Base-by-base conservation (phyloP, 2,329 filamentous ascomycete species). In the Madurella fahalii region DNA sequence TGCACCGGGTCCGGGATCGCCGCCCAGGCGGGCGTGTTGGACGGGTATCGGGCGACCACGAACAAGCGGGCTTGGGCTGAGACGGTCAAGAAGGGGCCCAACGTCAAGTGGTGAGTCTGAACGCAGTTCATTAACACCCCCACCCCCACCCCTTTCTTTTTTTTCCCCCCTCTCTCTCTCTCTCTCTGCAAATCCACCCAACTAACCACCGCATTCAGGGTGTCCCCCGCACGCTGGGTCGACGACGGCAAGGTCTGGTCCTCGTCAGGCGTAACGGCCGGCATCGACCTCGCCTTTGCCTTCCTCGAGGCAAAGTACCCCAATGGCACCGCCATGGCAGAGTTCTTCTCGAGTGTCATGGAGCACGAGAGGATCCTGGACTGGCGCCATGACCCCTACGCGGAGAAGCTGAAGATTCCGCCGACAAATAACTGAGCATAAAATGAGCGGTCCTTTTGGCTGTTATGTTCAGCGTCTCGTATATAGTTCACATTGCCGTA, bases 181-280 rank as follows among this genome's bases (percentile, higher is more conserved):
- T n/a, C n/a, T n/a, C n/a, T 12, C 34, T 4, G 9, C 41, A 12
- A 45, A 16, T 34, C 7, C 31, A 34, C 40, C 31, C 31, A 20
- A 52, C 18, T 37, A 7, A 30, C 1, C n/a, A 18, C 7, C 9
- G n/a, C n/a, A 12, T 31, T 15, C 25, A 61, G 59, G 61, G 74
- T 84, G 25, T 69, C 74, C 0, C 74, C 76, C 30, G 85, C 85
- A 17, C 74, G 86, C 40, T 89, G 83, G 80, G 80, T 86, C 0
- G 71, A 75, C 0, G 84, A 88, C 67, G 84, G 81, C 4, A 84
- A 86, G 54, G 71, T 87, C 8, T 89, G 85, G 84, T 82, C 80
- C 3, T 81, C 80, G 2, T 84, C 82, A 0, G 85, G 86, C 48
- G 69, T 72, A 58, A 52, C 70, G 3, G 67, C 71, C 4, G 69